A percentile compares a stretch with the other conserved stretches of the same genome.
Conservation (phyloP, 2,329 filamentous ascomycete species). For the Aspergillus japonicus region DNA sequence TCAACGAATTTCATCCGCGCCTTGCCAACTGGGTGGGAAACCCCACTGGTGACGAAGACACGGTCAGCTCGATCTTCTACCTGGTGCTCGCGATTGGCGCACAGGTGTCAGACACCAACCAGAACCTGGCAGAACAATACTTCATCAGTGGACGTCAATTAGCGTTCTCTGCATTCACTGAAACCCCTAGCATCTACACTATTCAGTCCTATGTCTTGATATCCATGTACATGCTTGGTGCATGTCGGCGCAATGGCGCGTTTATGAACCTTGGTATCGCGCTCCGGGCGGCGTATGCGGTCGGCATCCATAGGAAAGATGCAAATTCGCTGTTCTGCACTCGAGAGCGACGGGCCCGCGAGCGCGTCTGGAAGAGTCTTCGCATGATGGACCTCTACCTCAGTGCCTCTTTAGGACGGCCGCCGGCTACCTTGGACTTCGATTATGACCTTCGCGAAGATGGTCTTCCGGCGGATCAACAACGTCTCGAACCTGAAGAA, state of each 20-base stretch:
- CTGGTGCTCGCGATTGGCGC: constrained; percentile 53
- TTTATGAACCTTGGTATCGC: constrained; percentile 54
- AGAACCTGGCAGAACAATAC: constrained; percentile 47
- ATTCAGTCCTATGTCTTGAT: constrained; percentile 54
- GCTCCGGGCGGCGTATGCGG: constrained; percentile 53
- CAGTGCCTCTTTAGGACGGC: constrained; percentile 52
- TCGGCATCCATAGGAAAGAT: constrained; percentile 53
- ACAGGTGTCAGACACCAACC: constrained; percentile 42
- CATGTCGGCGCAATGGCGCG: constrained; percentile 53
- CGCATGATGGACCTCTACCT: constrained; percentile 54
- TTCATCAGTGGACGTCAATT: constrained; percentile 48
- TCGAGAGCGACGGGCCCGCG: constrained; percentile 42
- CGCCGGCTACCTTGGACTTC: constrained; percentile 54
- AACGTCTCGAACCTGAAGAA: constrained; percentile 25
- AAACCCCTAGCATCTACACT: constrained; percentile 51
- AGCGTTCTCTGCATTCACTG: constrained; percentile 48
- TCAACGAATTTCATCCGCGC: constrained; percentile 43
- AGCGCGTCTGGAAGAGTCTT: constrained; percentile 55
- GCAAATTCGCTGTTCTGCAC: constrained; percentile 52
- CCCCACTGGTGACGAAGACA: constrained; percentile 39
- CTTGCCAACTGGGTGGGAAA: constrained; percentile 41
- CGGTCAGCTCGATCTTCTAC: constrained; percentile 50
- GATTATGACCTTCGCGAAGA: constrained; percentile 44
- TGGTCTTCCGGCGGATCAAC: constrained; percentile 25
- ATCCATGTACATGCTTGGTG: constrained; percentile 54